Evolutionary conservation across 257 asterid genomes (phyloP).

Genomic region (Galeopsis tetrahit): DNA sequence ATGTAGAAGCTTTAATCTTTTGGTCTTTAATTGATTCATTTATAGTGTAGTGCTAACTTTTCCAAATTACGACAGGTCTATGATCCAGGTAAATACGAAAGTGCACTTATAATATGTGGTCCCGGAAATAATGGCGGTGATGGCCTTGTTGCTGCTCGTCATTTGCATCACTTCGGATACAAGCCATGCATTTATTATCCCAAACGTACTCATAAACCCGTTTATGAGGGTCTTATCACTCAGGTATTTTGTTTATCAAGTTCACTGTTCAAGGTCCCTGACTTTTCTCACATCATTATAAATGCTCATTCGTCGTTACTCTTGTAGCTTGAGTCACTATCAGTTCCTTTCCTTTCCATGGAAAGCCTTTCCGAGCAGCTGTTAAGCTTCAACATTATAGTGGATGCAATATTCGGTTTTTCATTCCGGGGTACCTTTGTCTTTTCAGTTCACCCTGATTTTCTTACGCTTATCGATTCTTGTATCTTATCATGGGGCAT

Average conservation of each 20-base stretch:
- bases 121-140: slow-evolving; percentile 96
- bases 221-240: slow-evolving; percentile 69
- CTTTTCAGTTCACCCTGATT: slow-evolving; percentile 9
- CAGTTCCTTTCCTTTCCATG: slow-evolving; percentile 65
- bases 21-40: neutral
- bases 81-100: slow-evolving; percentile 51
- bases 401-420: slow-evolving; percentile 88
- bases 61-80: slow-evolving; percentile 55
- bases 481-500: slow-evolving; percentile 6
- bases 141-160: slow-evolving; percentile 95
- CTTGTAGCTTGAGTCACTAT: slow-evolving; percentile 76
- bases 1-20: neutral
- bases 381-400: slow-evolving; percentile 60
- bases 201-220: slow-evolving; percentile 76
- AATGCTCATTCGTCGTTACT: slow-evolving; percentile 32
- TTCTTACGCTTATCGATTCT: neutral
- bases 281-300: slow-evolving; percentile 1
- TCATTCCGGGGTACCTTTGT: slow-evolving; percentile 67
- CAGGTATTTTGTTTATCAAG: slow-evolving; percentile 55
- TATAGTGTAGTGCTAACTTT: slow-evolving; percentile 20
- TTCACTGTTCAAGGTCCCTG: slow-evolving; percentile 14
- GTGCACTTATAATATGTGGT: slow-evolving; percentile 76
- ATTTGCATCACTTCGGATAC: slow-evolving; percentile 82
- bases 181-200: slow-evolving; percentile 73
- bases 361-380: slow-evolving; percentile 70